Evolutionary conservation across 108 stramenopile genomes (phyloP).

Genomic region (Phaeodactylum tricornutum): DNA sequence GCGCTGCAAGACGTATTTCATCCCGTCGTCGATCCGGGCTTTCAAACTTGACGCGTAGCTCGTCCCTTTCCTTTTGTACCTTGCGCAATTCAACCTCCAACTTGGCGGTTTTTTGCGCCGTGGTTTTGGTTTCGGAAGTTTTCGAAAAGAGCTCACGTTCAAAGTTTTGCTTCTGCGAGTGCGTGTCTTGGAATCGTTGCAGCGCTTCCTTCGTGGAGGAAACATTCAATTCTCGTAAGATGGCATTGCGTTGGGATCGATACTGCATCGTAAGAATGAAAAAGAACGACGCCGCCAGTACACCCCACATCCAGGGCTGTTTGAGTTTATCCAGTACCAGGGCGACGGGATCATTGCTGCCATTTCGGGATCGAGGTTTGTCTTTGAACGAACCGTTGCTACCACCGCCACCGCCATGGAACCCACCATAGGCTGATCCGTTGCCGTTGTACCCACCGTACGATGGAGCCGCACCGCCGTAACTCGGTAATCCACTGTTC

Average conservation of each 20-base stretch:
- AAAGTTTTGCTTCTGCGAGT: slow-evolving; percentile 5
- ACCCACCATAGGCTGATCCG: too few species aligned
- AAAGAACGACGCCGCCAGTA: neutral
- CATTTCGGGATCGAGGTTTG: too few species aligned
- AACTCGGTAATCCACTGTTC: too few species aligned
- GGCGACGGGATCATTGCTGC: neutral
- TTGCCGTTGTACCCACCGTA: too few species aligned
- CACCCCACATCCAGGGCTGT: neutral
- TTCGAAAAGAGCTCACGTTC: neutral
- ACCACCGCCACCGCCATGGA: too few species aligned
- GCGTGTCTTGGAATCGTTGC: slow-evolving; percentile 4
- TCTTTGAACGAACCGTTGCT: neutral
- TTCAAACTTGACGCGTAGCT: slow-evolving; percentile 4
- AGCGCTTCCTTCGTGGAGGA: slow-evolving; percentile 2
- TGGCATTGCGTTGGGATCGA: slow-evolving; percentile 1
- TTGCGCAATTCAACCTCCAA: slow-evolving; percentile 6
- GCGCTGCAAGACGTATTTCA: slow-evolving; percentile 9
- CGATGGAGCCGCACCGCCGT: too few species aligned
- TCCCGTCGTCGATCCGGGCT: slow-evolving; percentile 3
- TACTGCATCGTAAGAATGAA: neutral
- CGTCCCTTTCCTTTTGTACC: slow-evolving; percentile 9
- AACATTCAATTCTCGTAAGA: slow-evolving; percentile 5
- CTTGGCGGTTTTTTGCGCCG: neutral
- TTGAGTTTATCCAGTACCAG: neutral
- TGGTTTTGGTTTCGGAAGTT: neutral